Evolutionary conservation across 1,284 basidiomycete genomes (phyloP).

Genomic region (Sphagnurus paluster): DNA sequence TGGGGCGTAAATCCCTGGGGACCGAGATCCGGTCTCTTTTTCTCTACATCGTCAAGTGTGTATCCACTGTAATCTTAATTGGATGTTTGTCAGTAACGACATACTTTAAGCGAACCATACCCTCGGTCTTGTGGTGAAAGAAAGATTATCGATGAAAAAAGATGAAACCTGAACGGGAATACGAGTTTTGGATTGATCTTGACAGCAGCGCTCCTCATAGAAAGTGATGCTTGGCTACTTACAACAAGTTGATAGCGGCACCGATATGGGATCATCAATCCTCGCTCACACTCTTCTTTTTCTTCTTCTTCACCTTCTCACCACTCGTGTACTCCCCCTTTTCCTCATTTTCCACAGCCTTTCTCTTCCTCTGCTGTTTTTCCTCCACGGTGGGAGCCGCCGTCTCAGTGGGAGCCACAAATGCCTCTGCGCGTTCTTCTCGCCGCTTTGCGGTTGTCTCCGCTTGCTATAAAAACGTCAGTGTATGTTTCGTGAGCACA

Average conservation of each 20-base stretch:
- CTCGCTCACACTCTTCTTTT: constrained; percentile 19
- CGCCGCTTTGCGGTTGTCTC: constrained; percentile 67
- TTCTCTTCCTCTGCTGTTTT: constrained; percentile 60
- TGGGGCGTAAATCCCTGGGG: too few species aligned
- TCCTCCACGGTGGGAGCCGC: constrained; percentile 76
- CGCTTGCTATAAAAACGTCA: constrained; percentile 57
- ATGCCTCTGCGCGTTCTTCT: constrained; percentile 81
- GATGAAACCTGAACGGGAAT: too few species aligned
- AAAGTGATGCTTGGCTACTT: neutral
- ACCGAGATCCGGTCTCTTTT: too few species aligned
- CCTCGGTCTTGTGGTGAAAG: too few species aligned
- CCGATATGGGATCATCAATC: constrained; percentile 5
- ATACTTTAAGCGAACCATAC: too few species aligned
- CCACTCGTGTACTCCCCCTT: constrained; percentile 18
- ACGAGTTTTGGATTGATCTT: neutral
- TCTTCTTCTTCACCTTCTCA: constrained; percentile 24
- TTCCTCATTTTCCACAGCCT: constrained; percentile 21
- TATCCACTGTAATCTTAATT: too few species aligned
- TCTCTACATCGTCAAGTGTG: too few species aligned
- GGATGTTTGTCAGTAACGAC: too few species aligned
- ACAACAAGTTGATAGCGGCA: neutral
- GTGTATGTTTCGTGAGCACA: neutral
- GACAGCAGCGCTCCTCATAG: neutral
- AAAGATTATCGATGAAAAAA: too few species aligned
- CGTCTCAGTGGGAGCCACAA: constrained; percentile 78